These are phyloP conservation scores for Uronychia binucleata DNA, from an alignment of 73 alveolate species.

Conservation along the genomic window DNA sequence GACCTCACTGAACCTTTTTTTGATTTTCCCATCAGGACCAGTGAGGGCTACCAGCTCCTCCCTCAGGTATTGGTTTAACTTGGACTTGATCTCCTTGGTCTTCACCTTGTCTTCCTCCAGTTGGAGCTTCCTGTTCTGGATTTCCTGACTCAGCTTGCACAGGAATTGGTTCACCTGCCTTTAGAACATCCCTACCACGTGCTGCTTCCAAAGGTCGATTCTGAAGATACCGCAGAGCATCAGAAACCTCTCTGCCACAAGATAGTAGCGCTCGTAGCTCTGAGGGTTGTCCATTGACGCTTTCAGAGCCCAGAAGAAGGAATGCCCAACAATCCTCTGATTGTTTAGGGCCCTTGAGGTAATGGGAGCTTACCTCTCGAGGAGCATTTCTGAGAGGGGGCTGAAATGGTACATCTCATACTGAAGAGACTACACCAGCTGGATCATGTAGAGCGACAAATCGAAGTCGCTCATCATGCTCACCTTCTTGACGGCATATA, in stretches of 20 bases:
- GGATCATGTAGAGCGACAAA: slow-evolving; percentile 54
- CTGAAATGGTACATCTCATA: slow-evolving; percentile 74
- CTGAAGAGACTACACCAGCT: slow-evolving; percentile 86
- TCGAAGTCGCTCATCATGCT: slow-evolving; percentile 26
- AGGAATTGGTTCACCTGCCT: slow-evolving; percentile 1
- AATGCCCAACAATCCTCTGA: slow-evolving; percentile 89
- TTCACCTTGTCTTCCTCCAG: slow-evolving; percentile 1
- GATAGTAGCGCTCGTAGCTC: slow-evolving; percentile 80
- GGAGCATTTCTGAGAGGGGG: slow-evolving; percentile 67
- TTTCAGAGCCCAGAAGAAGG: slow-evolving; percentile 88
- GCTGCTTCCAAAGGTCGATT: slow-evolving; percentile 30
- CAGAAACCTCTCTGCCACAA: slow-evolving; percentile 81
- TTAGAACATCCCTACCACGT: neutral
- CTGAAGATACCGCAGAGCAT: slow-evolving; percentile 71
- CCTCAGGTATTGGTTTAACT: neutral
- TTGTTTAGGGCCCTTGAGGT: slow-evolving; percentile 54
- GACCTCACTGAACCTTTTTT: neutral
- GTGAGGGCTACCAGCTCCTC: neutral
- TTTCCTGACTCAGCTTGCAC: neutral
- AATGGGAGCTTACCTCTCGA: slow-evolving; percentile 57
- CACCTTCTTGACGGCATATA: slow-evolving; percentile 41
- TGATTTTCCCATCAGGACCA: neutral
- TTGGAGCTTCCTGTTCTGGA: neutral
- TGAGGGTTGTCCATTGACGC: slow-evolving; percentile 69
- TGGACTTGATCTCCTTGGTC: neutral